Base-by-base conservation (phyloP, 2,329 filamentous ascomycete species). In the Colletotrichum sp. region DNA sequence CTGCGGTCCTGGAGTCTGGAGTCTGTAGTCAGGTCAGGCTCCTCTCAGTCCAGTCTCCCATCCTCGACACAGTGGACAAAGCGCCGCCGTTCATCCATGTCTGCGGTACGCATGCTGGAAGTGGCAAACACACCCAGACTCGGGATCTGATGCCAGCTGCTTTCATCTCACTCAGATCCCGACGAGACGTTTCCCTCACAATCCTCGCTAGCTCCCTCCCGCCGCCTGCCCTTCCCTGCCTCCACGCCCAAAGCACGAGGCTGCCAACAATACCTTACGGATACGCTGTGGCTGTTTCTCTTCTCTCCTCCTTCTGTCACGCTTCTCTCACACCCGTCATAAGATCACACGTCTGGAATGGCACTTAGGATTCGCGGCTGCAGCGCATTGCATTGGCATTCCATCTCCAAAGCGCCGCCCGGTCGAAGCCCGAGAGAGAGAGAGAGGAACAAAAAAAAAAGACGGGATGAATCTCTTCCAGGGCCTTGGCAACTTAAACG, bases 391-490 rank as follows among this genome's bases (percentile, higher is more conserved):
- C 64, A 69, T 69, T 65, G 49, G 39, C 52, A 71, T 72, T 72
- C 27, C 55, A 36, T 39, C 68, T 39, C 27, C 70, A 64, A 73
- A 73, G 64, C 70, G 70, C 57, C 64, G 74, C 70, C 64, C 29
- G 59, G 64, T 65, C 70, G 65, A 69, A 64, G 65, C 73, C 59
- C 73, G 64, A 72, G 15, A 25, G 13, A 59, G 55, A 62, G 55
- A 59, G 22, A 25, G 25, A 25, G 4, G 4, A 25, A 25, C 3
- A 25, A 25, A 25, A 25, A 34, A 8, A 32, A 52, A 69, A 69
- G 74, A 76, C 70, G 74, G 70, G 74, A 76, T 30, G 74, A 76
- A 73, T 76, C 73, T 64, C 49, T 69, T 69, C 59, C 32, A 22
- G 57, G 29, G 67, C 29, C 70, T 73, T 74, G 74, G 74, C 70